Evolutionary conservation across 1,139 yeast genomes (phyloP).

Genomic region (Debaryomycetaceae sp.): DNA sequence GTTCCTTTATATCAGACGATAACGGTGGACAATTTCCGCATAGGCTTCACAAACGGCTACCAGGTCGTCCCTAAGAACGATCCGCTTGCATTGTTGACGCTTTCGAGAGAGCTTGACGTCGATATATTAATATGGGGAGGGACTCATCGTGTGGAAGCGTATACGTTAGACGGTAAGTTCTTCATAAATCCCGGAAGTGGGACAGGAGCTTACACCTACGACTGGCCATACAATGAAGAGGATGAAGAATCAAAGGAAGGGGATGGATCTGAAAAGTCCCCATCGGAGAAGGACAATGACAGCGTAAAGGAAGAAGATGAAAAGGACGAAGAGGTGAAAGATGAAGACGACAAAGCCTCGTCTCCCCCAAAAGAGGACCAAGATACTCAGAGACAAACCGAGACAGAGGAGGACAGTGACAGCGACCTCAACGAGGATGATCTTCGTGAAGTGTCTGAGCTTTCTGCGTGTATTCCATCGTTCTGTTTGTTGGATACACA

Average conservation of each 20-base stretch:
- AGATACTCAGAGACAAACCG: slow-evolving; percentile 15
- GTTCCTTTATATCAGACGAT: slow-evolving; percentile 68
- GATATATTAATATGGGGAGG: slow-evolving; percentile 97
- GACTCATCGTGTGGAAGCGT: slow-evolving; percentile 88
- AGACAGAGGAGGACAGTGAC: slow-evolving; percentile 9
- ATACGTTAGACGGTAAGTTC: slow-evolving; percentile 86
- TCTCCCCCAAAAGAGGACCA: slow-evolving; percentile 31
- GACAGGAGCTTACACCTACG: slow-evolving; percentile 77
- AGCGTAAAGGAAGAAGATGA: slow-evolving; percentile 11
- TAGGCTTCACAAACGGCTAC: slow-evolving; percentile 85
- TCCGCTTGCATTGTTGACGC: slow-evolving; percentile 74
- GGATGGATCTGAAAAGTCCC: slow-evolving; percentile 32
- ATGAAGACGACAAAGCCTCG: slow-evolving; percentile 13
- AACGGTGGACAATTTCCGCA: slow-evolving; percentile 64
- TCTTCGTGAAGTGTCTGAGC: slow-evolving; percentile 12
- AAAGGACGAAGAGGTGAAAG: slow-evolving; percentile 7
- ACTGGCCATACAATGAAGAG: slow-evolving; percentile 36
- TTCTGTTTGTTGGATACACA: slow-evolving; percentile 85
- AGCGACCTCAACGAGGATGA: slow-evolving; percentile 19
- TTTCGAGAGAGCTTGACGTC: slow-evolving; percentile 89
- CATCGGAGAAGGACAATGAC: slow-evolving; percentile 17
- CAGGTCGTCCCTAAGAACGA: slow-evolving; percentile 83
- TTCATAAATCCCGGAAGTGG: slow-evolving; percentile 95
- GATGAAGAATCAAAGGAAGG: slow-evolving; percentile 46
- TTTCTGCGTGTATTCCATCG: slow-evolving; percentile 58